Conservation (phyloP, 2,329 filamentous ascomycete genomes). For the Botryotinia convoluta region DNA sequence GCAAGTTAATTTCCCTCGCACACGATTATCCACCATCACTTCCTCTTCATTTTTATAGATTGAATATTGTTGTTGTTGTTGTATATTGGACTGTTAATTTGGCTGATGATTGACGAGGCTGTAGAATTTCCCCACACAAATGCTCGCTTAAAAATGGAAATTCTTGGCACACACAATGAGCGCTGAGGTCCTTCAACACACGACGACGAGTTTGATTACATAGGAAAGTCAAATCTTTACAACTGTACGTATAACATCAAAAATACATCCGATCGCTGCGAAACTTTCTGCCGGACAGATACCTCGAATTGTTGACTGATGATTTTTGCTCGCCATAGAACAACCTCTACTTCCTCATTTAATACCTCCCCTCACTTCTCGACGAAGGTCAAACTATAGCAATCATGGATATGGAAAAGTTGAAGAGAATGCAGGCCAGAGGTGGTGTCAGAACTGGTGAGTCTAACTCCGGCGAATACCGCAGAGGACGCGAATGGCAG, state of each 20-base stretch:
- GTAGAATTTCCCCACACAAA: constrained; percentile 22
- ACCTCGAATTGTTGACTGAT: not conserved
- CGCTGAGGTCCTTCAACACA: constrained; percentile 23
- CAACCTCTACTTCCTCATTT: constrained; percentile 19
- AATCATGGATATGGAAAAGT: constrained; percentile 65
- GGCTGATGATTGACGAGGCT: not conserved
- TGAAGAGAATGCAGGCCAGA: constrained; percentile 64
- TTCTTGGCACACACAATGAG: constrained; percentile 33
- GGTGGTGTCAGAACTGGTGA: constrained; percentile 35
- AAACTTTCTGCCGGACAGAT: not conserved
- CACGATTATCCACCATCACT: not conserved
- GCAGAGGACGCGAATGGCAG: not conserved
- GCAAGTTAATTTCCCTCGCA: not conserved
- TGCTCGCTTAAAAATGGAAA: constrained; percentile 29
- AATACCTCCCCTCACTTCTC: constrained; percentile 26
- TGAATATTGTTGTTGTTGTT: not conserved
- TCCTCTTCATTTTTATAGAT: not conserved
- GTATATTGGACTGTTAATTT: not conserved
- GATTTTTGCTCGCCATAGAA: constrained; percentile 19
- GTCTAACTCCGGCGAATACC: not conserved
- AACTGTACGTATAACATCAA: constrained; percentile 24
- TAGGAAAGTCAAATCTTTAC: constrained; percentile 22
- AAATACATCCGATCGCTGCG: not conserved
- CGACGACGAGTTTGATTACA: constrained; percentile 25
- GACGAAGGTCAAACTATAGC: constrained; percentile 38